phyloP scores from a whole-genome alignment of 1,284 basidiomycete genomes.

The Rhodotorula sp. region DNA sequence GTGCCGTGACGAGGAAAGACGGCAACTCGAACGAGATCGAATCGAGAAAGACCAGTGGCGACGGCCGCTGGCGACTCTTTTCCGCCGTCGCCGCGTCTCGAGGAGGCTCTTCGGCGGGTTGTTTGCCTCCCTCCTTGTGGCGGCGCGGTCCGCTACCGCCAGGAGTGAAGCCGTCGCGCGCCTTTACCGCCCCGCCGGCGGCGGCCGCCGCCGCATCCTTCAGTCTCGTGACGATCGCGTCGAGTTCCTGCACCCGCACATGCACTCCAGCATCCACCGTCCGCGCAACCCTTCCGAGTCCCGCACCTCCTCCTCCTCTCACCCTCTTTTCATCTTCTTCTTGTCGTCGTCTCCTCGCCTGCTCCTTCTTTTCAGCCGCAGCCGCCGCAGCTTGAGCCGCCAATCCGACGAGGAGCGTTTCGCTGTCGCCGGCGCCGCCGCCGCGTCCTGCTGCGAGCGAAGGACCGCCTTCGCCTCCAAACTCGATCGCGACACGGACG shows the following conservation, averaged over 20 bases:
- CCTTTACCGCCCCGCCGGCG: too few relatives aligned
- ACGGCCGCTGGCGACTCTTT: conserved; percentile 2
- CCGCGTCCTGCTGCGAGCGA: background rate
- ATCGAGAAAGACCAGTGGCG: conserved; percentile 17
- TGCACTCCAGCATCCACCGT: conserved; percentile 21
- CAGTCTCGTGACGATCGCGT: conserved; percentile 5
- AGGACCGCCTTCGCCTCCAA: conserved; percentile 1
- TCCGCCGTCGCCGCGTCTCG: background rate
- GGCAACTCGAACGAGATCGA: conserved; percentile 27
- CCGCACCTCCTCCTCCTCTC: background rate
- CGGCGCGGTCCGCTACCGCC: too few relatives aligned
- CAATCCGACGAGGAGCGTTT: conserved; percentile 4
- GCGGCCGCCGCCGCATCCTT: background rate
- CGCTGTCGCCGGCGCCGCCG: background rate
- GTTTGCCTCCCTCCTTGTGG: too few relatives aligned
- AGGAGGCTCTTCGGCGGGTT: background rate
- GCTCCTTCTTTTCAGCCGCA: background rate
- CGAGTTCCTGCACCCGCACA: conserved; percentile 30
- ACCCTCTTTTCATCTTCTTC: background rate
- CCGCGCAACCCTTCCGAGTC: background rate
- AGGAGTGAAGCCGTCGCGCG: too few relatives aligned
- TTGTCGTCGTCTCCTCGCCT: background rate
- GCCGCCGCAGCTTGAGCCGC: background rate
- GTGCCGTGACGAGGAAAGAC: conserved; percentile 25
- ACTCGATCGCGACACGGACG: conserved; percentile 3